Conservation (phyloP, 2,329 filamentous ascomycete species). For the Lecanoromycetidae sp. region DNA sequence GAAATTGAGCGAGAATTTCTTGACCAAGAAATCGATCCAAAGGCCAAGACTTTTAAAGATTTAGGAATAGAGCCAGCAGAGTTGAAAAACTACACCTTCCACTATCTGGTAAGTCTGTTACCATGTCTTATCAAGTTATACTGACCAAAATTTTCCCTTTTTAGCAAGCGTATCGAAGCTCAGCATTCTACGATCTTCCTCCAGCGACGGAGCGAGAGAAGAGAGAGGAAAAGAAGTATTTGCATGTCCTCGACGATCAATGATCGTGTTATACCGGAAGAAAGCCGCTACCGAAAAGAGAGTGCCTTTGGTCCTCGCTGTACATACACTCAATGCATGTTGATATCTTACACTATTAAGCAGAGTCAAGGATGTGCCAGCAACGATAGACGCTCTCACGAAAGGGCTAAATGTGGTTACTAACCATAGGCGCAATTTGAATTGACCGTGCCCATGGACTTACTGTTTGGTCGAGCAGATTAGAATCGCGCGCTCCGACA, state of each 20-base stretch:
- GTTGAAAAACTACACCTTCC: constrained; percentile 74
- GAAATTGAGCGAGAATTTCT: constrained; percentile 86
- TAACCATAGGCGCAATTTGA: too few species aligned
- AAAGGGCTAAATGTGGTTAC: too few species aligned
- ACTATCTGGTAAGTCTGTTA: constrained; percentile 68
- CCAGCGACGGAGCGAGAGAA: constrained; percentile 91
- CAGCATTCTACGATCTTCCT: constrained; percentile 81
- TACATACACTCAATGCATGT: too few species aligned
- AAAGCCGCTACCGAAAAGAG: too few species aligned
- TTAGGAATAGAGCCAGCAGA: constrained; percentile 82
- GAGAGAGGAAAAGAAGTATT: constrained; percentile 88
- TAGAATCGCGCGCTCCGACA: too few species aligned
- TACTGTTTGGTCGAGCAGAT: too few species aligned
- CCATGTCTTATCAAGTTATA: background rate
- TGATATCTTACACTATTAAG: too few species aligned
- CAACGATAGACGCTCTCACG: too few species aligned
- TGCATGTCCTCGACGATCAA: constrained; percentile 85
- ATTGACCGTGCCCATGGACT: too few species aligned
- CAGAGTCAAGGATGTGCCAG: too few species aligned
- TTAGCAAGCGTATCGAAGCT: constrained; percentile 81
- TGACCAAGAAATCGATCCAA: constrained; percentile 80
- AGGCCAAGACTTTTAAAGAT: constrained; percentile 91
- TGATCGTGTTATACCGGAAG: too few species aligned
- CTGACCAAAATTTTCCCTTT: background rate
- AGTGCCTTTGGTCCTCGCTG: background rate